phyloP scores from a whole-genome alignment of 2,329 filamentous ascomycete species.

The Calonectria ilicicola region DNA sequence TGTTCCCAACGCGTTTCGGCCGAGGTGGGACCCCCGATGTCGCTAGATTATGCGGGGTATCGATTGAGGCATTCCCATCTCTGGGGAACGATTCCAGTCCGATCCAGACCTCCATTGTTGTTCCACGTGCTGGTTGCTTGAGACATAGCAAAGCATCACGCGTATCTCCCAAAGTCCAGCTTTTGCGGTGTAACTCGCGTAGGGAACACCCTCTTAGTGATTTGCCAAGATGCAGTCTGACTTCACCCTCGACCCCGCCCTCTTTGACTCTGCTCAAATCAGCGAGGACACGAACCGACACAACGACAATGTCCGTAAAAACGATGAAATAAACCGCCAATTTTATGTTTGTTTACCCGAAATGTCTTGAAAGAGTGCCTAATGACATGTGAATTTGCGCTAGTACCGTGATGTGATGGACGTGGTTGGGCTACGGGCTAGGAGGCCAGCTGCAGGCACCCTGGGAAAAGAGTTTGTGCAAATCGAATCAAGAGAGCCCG shows the following conservation, averaged over 20 bases:
- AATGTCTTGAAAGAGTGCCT: not conserved
- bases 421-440: not conserved
- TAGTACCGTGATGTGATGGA: not conserved
- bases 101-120: not conserved
- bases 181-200: not conserved
- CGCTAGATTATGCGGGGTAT: not conserved
- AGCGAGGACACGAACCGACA: not conserved
- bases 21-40: constrained; percentile 5
- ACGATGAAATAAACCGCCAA: constrained; percentile 2
- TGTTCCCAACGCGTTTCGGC: not conserved
- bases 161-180: not conserved
- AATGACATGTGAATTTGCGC: not conserved
- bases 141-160: not conserved
- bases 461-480: not conserved
- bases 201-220: not conserved
- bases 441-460: not conserved
- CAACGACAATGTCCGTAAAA: not conserved
- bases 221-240: constrained; percentile 17
- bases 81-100: not conserved
- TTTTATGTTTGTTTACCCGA: constrained; percentile 5
- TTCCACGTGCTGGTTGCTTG: not conserved
- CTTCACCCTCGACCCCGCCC: constrained; percentile 2
- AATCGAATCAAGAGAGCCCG: constrained; percentile 8
- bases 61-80: not conserved
- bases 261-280: not conserved